Evolutionary conservation across 805 yeast species (phyloP), one percentile per base, ranked within the genome.

Genomic region (Candida parachauliodes): DNA sequence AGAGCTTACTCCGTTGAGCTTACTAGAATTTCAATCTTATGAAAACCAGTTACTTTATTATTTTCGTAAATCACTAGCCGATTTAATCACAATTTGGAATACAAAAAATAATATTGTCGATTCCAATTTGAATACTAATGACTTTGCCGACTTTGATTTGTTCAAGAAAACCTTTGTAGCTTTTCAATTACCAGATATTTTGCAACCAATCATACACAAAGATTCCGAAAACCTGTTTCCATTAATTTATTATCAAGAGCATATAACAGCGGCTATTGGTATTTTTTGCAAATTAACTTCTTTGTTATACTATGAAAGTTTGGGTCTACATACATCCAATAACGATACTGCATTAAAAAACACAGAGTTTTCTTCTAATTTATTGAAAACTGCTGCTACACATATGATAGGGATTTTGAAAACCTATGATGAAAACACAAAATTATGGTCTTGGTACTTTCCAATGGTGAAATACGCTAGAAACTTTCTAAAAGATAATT

Each of bases 331-430:
- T 29, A 46, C 47, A 35, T 42, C 54, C 5, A 43, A 54, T 35
- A 31, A 36, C 21, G 34, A 43, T 2, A 34, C 33, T 18, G 54
- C 52, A 2, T 45, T 47, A 32, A 47, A 60, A 20, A 32, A 51
- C 9, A 44, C 42, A 3, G 49, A 49, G 24, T 58, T 52, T 41
- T 58, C 66, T 1, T 36, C 48, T 2, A 49, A 55, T 21, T 58
- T 53, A 38, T 41, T 47, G 7, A 53, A 54, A 22, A 48, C 51
- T 12, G 32, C 61, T 14, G 60, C 70, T 15, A 54, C 53, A 37
- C 70, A 65, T 24, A 50, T 64, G 6, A 51, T 65, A 25, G 72
- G 72, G 2, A 63, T 66, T 21, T 42, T 66, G 46, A 54, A 53
- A 36, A 60, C 70, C 2, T 67, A 66, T 38, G 68, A 65, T 25